Conservation (phyloP, 805 yeast genomes). For the Lipomyces sp. region DNA sequence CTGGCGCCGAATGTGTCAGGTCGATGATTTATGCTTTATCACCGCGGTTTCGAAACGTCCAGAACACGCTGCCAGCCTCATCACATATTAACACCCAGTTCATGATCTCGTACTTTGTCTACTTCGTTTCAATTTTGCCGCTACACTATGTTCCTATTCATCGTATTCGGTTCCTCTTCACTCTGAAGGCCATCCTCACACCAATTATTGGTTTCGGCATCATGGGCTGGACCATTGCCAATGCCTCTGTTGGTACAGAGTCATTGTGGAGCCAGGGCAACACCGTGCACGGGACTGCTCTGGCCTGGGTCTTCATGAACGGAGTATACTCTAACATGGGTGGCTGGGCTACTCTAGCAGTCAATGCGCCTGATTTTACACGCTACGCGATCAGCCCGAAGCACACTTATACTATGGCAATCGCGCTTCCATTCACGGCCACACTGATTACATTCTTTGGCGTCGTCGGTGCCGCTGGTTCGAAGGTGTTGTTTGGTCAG, state of each 20-base stretch:
- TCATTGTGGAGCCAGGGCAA: slow-evolving; percentile 51
- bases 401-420: slow-evolving; percentile 61
- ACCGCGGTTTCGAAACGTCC: slow-evolving; percentile 49
- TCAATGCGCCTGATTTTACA: slow-evolving; percentile 56
- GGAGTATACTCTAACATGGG: slow-evolving; percentile 33
- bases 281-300: slow-evolving; percentile 59
- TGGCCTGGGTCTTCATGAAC: slow-evolving; percentile 89
- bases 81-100: slow-evolving; percentile 47
- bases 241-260: slow-evolving; percentile 78
- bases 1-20: slow-evolving; percentile 83
- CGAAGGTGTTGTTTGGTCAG: slow-evolving; percentile 49
- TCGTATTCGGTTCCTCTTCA: slow-evolving; percentile 34
- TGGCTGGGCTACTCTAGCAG: slow-evolving; percentile 49
- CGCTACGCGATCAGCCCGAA: slow-evolving; percentile 48
- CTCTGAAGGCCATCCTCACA: slow-evolving; percentile 34
- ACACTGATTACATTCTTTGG: slow-evolving; percentile 40
- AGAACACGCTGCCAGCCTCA: slow-evolving; percentile 59
- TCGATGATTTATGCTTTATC: slow-evolving; percentile 77
- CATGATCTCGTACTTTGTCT: slow-evolving; percentile 39
- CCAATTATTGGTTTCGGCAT: slow-evolving; percentile 38
- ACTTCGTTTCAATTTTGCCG: slow-evolving; percentile 37
- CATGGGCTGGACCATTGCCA: slow-evolving; percentile 52
- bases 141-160: slow-evolving; percentile 34
- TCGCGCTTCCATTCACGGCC: slow-evolving; percentile 49
- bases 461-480: slow-evolving; percentile 39